Conservation (phyloP, 1,139 yeast species). For the Suhomyces anneliseae region DNA sequence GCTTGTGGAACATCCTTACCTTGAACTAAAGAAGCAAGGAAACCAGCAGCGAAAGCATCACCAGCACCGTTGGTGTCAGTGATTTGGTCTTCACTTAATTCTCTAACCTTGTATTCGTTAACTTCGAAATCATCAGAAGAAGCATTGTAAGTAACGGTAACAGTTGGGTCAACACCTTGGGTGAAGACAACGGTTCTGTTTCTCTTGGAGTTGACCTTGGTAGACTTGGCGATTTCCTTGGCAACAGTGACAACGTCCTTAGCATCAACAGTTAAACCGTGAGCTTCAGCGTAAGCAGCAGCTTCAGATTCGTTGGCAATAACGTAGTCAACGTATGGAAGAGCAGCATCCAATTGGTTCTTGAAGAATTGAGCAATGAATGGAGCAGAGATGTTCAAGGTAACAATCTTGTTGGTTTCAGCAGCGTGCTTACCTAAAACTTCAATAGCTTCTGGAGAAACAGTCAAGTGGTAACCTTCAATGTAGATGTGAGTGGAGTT, state of each 20-base stretch:
- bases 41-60: conserved; percentile 98
- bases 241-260: conserved; percentile 77
- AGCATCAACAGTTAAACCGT: conserved; percentile 52
- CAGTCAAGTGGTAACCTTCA: conserved; percentile 98
- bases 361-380: conserved; percentile 95
- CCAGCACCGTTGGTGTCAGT: conserved; percentile 99
- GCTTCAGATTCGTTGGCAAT: conserved; percentile 98
- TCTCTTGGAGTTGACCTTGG: conserved; percentile 69
- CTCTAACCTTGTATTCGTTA: conserved; percentile 64
- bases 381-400: conserved; percentile 92
- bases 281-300: conserved; percentile 88
- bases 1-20: conserved; percentile 62
- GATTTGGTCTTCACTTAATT: conserved; percentile 64
- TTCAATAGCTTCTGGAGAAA: conserved; percentile 90
- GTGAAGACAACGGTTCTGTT: conserved; percentile 88
- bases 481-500: conserved; percentile 81
- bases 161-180: conserved; percentile 89
- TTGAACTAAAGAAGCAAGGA: conserved; percentile 83
- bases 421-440: conserved; percentile 92
- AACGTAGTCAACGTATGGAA: conserved; percentile 88
- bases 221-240: conserved; percentile 72
- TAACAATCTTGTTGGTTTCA: conserved; percentile 76
- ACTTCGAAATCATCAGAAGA: conserved; percentile 46
- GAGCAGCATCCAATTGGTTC: conserved; percentile 75
- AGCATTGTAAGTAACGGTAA: conserved; percentile 60